A percentile compares a stretch with the other conserved stretches of the same genome.
phyloP scores from a whole-genome alignment of 2,329 filamentous ascomycete species.

The Cladophialophora psammophila region DNA sequence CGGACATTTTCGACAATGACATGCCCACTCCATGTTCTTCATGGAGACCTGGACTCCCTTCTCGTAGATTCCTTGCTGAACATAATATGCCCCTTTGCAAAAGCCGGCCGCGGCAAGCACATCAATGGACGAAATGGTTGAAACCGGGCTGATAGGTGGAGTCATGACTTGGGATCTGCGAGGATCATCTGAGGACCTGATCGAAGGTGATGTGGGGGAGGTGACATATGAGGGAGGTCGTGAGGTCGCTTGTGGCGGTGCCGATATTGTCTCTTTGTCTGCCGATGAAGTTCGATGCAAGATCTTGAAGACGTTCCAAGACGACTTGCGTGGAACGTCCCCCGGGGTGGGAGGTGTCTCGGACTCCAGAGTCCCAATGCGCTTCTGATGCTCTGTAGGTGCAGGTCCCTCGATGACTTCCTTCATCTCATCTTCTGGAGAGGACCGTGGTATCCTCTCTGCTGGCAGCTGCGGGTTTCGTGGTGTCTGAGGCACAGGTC shows the following conservation, averaged over 20 bases:
- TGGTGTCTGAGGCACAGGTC: slow-evolving; percentile 1
- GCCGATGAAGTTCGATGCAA: slow-evolving; percentile 20
- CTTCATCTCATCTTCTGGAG: slow-evolving; percentile 15
- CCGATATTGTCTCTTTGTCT: slow-evolving; percentile 12
- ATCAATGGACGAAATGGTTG: slow-evolving; percentile 17
- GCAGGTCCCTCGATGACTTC: slow-evolving; percentile 4
- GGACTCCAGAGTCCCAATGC: slow-evolving; percentile 14
- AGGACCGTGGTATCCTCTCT: neutral
- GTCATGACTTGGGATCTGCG: slow-evolving; percentile 23
- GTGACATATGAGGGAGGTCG: slow-evolving; percentile 14
- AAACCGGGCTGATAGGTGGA: slow-evolving; percentile 29
- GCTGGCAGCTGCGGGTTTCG: neutral
- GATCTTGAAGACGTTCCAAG: slow-evolving; percentile 29
- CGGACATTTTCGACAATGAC: slow-evolving; percentile 30
- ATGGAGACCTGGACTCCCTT: slow-evolving; percentile 28
- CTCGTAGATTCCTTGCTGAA: slow-evolving; percentile 24
- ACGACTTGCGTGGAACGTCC: slow-evolving; percentile 23
- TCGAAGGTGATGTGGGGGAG: slow-evolving; percentile 23
- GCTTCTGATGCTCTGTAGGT: slow-evolving; percentile 1
- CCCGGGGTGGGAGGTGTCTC: slow-evolving; percentile 12
- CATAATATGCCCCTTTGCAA: slow-evolving; percentile 31
- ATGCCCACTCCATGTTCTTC: slow-evolving; percentile 31
- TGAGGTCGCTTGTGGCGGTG: neutral
- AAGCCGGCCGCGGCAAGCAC: slow-evolving; percentile 24
- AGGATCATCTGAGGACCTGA: slow-evolving; percentile 15